Evolutionary conservation across 768 basidiomycete species (phyloP), one percentile per base, ranked within the genome.

Genomic region (Heimioporus sp.): DNA sequence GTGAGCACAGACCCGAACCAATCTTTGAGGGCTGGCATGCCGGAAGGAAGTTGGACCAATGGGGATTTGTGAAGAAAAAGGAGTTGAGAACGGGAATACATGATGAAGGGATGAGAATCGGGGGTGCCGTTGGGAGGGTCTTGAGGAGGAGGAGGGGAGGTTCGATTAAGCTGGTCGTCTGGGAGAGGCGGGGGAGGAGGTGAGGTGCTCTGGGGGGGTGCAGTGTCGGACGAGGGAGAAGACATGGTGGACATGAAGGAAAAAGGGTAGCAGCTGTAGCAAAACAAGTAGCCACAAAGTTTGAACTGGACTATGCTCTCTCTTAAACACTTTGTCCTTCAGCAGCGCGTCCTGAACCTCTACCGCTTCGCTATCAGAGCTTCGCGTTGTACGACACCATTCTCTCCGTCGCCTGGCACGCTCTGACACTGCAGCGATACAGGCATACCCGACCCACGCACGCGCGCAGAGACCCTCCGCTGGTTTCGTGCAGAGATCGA

Each of bases 1-100:
- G 47, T 43, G 20, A 52, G 48, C 36, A 74, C 82, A 53, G 66
- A 93, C 91, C 91, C 91, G 71, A 92, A 93, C 91, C 91, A 93
- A 42, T 86, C 82, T 72, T 85, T 91, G 46, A 93, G 72, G 42
- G 81, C 75, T 45, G 91, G 91, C 92, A 93, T 92, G 57, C 81
- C 81, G 46, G 73, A 65, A 7, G 92, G 91, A 21, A 76, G 73
- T 54, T 79, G 75, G 21, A 93, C 86, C 37, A 92, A 72, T 20
- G 88, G 86, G n/a, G 91, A 92, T 56, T 79, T 80, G 57, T 81
- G 78, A 19, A 93, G 79, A 49, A 71, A 68, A 47, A 93, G 80
- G 36, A 92, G 70, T 55, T 91, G 83, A 43, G 75, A 63, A 44
- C 88, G 83, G 63, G 84, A 77, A 72, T 93, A 93, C 56, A 83